Base-by-base conservation (phyloP, 2,329 filamentous ascomycete species). In the Xylaria sp. region DNA sequence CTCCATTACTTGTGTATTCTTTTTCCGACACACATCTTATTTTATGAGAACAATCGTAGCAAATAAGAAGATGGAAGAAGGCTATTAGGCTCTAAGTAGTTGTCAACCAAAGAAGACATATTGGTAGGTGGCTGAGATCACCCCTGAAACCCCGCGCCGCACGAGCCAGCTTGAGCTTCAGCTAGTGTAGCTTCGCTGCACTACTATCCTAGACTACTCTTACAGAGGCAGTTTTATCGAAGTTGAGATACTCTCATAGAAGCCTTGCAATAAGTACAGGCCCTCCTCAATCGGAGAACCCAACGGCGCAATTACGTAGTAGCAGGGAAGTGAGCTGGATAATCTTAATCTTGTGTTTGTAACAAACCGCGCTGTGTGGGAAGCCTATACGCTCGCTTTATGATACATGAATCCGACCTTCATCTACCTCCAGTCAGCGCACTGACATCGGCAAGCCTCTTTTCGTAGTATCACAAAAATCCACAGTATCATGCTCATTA, bases 111-210 rank as follows among this genome's bases (percentile, higher is more conserved):
- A 34, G 31, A 34, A 34, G 31, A 9, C 31, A 2, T 34, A 25
- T 34, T 77, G 75, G 74, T 48, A 77, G 56, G 13, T 72, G 69
- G 15, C 71, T 72, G 37, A 72, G 56, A 28, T 75, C 71, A 55
- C 67, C 67, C 63, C 73, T 74, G 28, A 77, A 69, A 41, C 70
- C 60, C 20, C 63, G 6, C n/a, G 44, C 41, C 5, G 41, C 18
- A 15, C 41, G 44, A 44, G 13, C 41, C 4, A 48, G n/a, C 44
- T 48, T 48, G 44, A 48, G 7, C 20, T 48, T 5, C n/a, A 20
- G 39, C 39, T 37, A 37, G 34, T 46, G 13, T 46, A 18, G 18
- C 41, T 37, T 37, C 34, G 10, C 34, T n/a, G n/a, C n/a, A n/a
- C n/a, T n/a, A n/a, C n/a, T n/a, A n/a, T n/a, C n/a, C n/a, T n/a